Base-by-base conservation (phyloP, 371 early-diverging fungal genomes). In the Haplosporangium sp. region DNA sequence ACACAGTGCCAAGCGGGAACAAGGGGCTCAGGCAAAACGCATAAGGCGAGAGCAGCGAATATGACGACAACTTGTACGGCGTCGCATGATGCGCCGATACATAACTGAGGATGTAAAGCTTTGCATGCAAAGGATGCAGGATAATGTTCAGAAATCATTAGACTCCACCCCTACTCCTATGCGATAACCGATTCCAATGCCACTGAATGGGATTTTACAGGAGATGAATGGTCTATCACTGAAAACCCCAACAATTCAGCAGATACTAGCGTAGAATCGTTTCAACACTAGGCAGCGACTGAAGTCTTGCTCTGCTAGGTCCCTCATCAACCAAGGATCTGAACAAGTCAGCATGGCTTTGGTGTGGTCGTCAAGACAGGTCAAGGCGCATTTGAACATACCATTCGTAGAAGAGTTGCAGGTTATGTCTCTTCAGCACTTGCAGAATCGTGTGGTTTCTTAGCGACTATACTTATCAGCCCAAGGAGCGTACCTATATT, bases 341-440 rank as follows among this genome's bases (percentile, higher is more conserved):
- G 45, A 61, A 8, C n/a, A 61, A 4, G 10, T 52, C n/a, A 64
- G 52, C 7, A 27, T 17, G 19, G 50, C 63, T 34, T 52, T 50
- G 52, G 50, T 35, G 63, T 50, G 37, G 52, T 63, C 2, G 58
- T 58, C 2, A 17, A 2, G 2, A 50, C 20, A 19, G 20, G 52
- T 8, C 9, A 8, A 27, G 63, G 39, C 2, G 1, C 20, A 17
- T 35, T 20, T 20, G 17, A 1, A n/a, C 20, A 3, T n/a, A 45
- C 19, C 4, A 44, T 44, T 3, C 17, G 9, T 5, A 45, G 61
- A 5, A 57, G 15, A 38, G 10, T 58, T 2, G 35, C 39, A 2
- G 70, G 63, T 0, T 63, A 17, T 20, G 70, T 58, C 37, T 55
- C 70, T 37, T 58, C 70, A 3, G 56, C 63, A 7, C 61, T 63